These are phyloP conservation scores for Withania somnifera DNA, from an alignment of 305 asterid species.

Conservation along the genomic window DNA sequence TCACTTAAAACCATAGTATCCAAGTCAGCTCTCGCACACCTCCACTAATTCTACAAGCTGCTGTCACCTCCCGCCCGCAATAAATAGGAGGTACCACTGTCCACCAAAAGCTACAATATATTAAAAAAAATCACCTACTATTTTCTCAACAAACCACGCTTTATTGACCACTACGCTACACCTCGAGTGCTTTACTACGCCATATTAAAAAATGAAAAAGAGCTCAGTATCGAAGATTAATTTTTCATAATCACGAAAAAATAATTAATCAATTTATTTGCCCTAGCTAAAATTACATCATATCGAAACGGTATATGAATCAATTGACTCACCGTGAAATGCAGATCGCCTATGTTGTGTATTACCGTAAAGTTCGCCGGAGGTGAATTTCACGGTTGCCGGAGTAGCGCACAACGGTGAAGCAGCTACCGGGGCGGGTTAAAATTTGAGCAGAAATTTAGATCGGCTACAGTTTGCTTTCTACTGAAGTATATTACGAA, in stretches of 20 bases:
- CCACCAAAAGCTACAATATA: no score
- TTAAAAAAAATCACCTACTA: no score
- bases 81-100: no score
- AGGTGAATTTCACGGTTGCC: neutral
- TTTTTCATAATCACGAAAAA: neutral
- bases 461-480: neutral
- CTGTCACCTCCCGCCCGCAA: no score
- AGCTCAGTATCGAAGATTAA: no score
- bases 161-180: no score
- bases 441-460: neutral
- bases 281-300: neutral
- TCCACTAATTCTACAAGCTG: no score
- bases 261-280: neutral
- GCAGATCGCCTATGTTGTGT: neutral
- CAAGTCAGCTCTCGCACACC: no score
- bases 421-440: neutral
- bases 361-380: neutral
- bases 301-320: neutral
- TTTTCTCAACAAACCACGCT: no score
- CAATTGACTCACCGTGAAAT: neutral
- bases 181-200: no score
- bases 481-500: neutral
- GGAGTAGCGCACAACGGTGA: neutral
- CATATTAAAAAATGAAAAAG: no score
- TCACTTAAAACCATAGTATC: no score